These are phyloP conservation scores for Sphagnum tenellum DNA, from an alignment of 225 moss, liverwort and hornwort genomes.

Conservation along the genomic window DNA sequence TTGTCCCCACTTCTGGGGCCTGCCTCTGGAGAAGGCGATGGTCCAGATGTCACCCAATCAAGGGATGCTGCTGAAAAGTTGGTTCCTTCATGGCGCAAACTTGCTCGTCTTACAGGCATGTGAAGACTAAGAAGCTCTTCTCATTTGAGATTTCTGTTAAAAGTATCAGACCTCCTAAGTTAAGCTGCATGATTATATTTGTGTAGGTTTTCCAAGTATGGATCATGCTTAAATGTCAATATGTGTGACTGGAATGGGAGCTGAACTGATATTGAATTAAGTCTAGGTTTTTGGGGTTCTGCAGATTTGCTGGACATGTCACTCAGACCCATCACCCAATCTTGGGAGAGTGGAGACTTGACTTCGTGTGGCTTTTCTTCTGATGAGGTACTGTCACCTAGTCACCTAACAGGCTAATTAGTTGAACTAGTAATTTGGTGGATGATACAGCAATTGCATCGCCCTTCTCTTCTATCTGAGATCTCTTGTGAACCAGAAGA, in stretches of 20 bases:
- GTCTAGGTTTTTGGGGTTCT: not conserved
- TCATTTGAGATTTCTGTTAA: slow-evolving; percentile 1
- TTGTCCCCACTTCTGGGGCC: slow-evolving; percentile 36
- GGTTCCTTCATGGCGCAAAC: slow-evolving; percentile 62
- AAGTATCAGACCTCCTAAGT: not conserved
- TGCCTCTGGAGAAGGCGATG: slow-evolving; percentile 29
- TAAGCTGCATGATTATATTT: no score
- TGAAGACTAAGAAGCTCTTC: not conserved
- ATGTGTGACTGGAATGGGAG: no score
- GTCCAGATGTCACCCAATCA: slow-evolving; percentile 23
- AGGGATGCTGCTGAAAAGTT: slow-evolving; percentile 11
- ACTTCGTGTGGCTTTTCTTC: slow-evolving; percentile 62
- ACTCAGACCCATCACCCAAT: slow-evolving; percentile 64
- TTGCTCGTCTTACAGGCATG: slow-evolving; percentile 62
- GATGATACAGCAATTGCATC: no score
- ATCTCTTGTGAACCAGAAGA: no score
- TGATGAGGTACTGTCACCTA: slow-evolving; percentile 40
- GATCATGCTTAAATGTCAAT: no score
- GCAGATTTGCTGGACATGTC: slow-evolving; percentile 95
- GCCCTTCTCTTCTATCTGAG: no score
- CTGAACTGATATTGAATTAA: no score
- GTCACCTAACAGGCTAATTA: no score
- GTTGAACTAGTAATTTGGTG: no score
- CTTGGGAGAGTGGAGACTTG: slow-evolving; percentile 85
- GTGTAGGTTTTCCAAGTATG: no score